Conservation (phyloP, 257 asterid genomes). For the Solanum paucissectum region DNA sequence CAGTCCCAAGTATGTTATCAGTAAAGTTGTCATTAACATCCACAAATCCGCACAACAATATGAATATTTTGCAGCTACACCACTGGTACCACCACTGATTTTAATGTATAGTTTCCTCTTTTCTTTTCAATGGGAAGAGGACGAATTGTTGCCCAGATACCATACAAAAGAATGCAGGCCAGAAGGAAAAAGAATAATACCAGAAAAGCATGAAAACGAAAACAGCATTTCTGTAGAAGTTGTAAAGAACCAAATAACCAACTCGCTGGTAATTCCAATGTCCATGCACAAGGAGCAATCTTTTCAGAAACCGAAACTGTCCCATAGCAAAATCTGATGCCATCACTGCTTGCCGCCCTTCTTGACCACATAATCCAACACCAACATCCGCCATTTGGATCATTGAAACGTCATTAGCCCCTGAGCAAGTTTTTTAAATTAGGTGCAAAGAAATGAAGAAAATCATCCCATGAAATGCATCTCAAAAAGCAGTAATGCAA, state of each 20-base stretch:
- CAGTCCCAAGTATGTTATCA: neutral
- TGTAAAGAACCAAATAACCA: slow-evolving; percentile 86
- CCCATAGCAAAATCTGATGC: slow-evolving; percentile 99
- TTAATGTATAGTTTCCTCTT: neutral
- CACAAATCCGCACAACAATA: neutral
- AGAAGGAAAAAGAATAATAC: slow-evolving; percentile 26
- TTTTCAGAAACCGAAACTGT: slow-evolving; percentile 78
- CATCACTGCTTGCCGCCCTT: slow-evolving; percentile 99
- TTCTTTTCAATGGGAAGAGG: neutral
- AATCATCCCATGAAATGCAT: neutral
- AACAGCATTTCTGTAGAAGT: slow-evolving; percentile 96
- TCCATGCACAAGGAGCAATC: slow-evolving; percentile 93
- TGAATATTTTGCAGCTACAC: neutral
- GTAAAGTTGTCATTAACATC: neutral
- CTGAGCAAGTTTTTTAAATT: slow-evolving; percentile 29
- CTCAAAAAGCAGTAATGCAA: neutral
- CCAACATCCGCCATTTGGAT: slow-evolving; percentile 99
- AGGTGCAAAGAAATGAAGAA: slow-evolving; percentile 8
- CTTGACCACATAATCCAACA: slow-evolving; percentile 98
- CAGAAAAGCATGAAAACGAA: slow-evolving; percentile 98
- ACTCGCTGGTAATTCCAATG: slow-evolving; percentile 97
- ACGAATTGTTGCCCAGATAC: neutral
- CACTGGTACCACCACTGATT: neutral
- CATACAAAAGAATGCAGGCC: neutral
- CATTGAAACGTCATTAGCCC: slow-evolving; percentile 99